A percentile compares a stretch with the other conserved stretches of the same genome.
These are phyloP conservation scores for Murraya paniculata DNA, from an alignment of 345 rosid species.

Conservation along the genomic window DNA sequence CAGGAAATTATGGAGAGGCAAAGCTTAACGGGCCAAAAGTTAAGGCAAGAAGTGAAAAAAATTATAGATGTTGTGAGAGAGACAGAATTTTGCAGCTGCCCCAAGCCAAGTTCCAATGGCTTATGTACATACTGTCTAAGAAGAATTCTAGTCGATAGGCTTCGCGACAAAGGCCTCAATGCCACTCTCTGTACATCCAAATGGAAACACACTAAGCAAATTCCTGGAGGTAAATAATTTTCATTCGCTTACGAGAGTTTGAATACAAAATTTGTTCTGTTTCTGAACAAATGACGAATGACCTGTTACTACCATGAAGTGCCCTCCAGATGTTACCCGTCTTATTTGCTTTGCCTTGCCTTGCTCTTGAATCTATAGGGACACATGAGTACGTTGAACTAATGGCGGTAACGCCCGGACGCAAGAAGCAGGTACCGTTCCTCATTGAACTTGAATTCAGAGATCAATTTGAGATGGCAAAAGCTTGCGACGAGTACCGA, in stretches of 20 bases:
- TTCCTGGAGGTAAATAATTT: slow-evolving; percentile 35
- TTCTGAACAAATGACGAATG: no score
- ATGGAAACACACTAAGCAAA: slow-evolving; percentile 41
- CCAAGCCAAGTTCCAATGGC: slow-evolving; percentile 18
- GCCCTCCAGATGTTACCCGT: no score
- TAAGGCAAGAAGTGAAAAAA: slow-evolving; percentile 32
- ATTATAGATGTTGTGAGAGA: slow-evolving; percentile 25
- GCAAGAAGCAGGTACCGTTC: slow-evolving; percentile 37
- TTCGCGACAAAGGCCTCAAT: slow-evolving; percentile 29
- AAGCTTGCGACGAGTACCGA: slow-evolving; percentile 37
- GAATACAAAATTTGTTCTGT: no score
- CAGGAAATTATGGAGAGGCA: slow-evolving; percentile 44
- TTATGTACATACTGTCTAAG: slow-evolving; percentile 36
- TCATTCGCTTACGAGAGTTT: no score
- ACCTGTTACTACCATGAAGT: no score
- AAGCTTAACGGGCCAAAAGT: slow-evolving; percentile 17
- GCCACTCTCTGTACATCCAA: slow-evolving; percentile 35
- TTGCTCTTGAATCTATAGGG: slow-evolving; percentile 16
- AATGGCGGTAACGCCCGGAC: slow-evolving; percentile 23
- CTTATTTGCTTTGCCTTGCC: no score
- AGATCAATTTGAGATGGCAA: slow-evolving; percentile 45
- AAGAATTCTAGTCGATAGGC: slow-evolving; percentile 25
- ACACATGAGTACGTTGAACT: slow-evolving; percentile 43
- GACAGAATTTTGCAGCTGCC: slow-evolving; percentile 27
- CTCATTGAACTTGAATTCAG: slow-evolving; percentile 43